Evolutionary conservation across 2,329 filamentous ascomycete genomes (phyloP).

Genomic region (Scleromitrula shiraiana): DNA sequence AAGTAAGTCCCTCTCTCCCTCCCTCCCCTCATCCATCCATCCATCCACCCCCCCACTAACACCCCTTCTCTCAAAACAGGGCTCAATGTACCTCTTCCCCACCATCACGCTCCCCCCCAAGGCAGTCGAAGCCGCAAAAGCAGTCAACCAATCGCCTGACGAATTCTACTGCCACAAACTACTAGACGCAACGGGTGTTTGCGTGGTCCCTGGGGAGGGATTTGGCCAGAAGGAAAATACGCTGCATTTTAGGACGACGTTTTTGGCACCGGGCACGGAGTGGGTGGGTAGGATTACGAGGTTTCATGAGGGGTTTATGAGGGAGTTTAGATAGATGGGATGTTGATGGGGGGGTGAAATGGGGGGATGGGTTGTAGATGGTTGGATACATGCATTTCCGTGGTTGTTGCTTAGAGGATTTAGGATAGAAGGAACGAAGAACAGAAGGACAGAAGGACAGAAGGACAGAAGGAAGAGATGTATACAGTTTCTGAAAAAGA

Average conservation of each 20-base stretch:
- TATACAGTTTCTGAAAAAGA: no score
- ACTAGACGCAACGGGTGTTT: slow-evolving; percentile 90
- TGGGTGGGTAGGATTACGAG: slow-evolving; percentile 82
- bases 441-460: no score
- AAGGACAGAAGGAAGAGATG: no score
- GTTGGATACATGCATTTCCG: not conserved
- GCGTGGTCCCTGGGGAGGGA: slow-evolving; percentile 83
- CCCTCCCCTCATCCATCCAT: slow-evolving; percentile 7
- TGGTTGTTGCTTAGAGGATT: no score
- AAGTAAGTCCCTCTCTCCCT: slow-evolving; percentile 35
- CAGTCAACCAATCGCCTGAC: slow-evolving; percentile 69
- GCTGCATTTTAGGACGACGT: slow-evolving; percentile 92
- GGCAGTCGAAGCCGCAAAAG: slow-evolving; percentile 66
- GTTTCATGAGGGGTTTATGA: slow-evolving; percentile 89
- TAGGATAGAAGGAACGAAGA: no score
- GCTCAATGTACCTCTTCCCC: slow-evolving; percentile 98
- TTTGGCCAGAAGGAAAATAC: slow-evolving; percentile 92
- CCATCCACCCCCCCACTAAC: not conserved
- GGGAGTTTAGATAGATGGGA: slow-evolving; percentile 51
- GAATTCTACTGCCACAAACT: slow-evolving; percentile 92
- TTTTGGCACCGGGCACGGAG: slow-evolving; percentile 90
- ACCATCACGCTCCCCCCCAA: slow-evolving; percentile 74
- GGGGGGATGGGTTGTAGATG: not conserved
- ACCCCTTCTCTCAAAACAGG: slow-evolving; percentile 46
- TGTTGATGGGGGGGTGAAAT: not conserved